phyloP scores from a whole-genome alignment of 148 eudicot species.

The Tetragonia tetragonoides region DNA sequence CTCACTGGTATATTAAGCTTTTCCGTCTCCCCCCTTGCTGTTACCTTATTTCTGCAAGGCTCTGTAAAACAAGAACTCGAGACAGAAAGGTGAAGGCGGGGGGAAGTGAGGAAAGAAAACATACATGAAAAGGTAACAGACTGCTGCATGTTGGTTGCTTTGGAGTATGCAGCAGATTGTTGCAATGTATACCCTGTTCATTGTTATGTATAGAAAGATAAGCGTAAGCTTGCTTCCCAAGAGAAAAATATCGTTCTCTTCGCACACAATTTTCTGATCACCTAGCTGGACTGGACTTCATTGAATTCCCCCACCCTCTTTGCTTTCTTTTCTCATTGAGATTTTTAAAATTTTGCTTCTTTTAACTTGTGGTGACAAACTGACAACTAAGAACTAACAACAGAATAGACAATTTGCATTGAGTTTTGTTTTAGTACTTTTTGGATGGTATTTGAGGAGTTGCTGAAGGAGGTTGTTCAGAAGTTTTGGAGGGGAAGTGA shows the following conservation, averaged over 20 bases:
- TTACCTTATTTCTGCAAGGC: conserved; percentile 21
- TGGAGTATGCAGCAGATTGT: conserved; percentile 23
- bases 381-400: too few species aligned
- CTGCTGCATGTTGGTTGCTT: conserved; percentile 24
- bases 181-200: conserved; percentile 29
- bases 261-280: not conserved
- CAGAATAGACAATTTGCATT: too few species aligned
- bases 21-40: conserved; percentile 5
- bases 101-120: conserved; percentile 6
- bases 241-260: conserved; percentile 9
- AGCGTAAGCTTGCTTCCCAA: conserved; percentile 27
- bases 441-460: too few species aligned
- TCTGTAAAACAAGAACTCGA: conserved; percentile 36
- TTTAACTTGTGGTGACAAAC: not conserved
- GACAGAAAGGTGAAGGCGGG: conserved; percentile 22
- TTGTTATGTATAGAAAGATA: conserved; percentile 33
- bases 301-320: not conserved
- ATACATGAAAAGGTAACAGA: conserved; percentile 14
- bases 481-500: too few species aligned
- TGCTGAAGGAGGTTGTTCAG: too few species aligned
- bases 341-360: not conserved
- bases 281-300: not conserved
- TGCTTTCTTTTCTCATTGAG: not conserved
- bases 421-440: too few species aligned
- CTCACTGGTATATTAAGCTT: conserved; percentile 26